Evolutionary conservation across 345 rosid genomes (phyloP).

Genomic region (Gossypium anomalum): DNA sequence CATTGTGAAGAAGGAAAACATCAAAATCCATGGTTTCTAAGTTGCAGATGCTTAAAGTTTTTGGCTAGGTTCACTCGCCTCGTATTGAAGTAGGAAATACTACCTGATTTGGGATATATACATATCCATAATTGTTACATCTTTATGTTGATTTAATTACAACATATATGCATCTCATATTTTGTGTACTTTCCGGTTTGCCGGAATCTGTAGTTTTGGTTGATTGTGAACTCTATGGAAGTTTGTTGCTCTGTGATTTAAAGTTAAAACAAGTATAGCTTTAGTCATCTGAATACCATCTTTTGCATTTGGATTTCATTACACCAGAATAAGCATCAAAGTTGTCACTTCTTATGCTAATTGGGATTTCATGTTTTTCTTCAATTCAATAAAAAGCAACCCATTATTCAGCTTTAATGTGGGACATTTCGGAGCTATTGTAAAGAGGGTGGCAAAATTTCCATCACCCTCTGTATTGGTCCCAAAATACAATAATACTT

Average conservation of each 20-base stretch:
- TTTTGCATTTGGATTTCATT: background rate
- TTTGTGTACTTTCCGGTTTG: background rate
- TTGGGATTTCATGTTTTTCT: background rate
- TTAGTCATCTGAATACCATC: background rate
- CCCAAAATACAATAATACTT: too few species aligned
- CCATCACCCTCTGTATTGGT: background rate
- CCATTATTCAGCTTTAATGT: background rate
- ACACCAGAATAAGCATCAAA: background rate
- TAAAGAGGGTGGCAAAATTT: background rate
- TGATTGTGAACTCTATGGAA: slow-evolving; percentile 2
- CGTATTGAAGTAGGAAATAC: background rate
- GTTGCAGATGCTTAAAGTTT: slow-evolving; percentile 13
- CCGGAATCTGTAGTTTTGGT: background rate
- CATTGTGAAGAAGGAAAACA: slow-evolving; percentile 88
- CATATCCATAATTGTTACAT: background rate
- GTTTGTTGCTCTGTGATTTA: background rate
- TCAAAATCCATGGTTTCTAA: slow-evolving; percentile 95
- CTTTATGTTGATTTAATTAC: slow-evolving; percentile 1
- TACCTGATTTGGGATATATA: background rate
- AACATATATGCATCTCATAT: slow-evolving; percentile 1
- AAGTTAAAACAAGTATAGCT: background rate
- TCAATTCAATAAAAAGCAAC: background rate
- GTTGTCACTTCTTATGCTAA: too few species aligned
- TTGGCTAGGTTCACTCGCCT: background rate
- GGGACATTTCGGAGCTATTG: background rate